These are phyloP conservation scores for Tylopilus rubrobrunneus DNA, from an alignment of 768 basidiomycete species.

Conservation along the genomic window DNA sequence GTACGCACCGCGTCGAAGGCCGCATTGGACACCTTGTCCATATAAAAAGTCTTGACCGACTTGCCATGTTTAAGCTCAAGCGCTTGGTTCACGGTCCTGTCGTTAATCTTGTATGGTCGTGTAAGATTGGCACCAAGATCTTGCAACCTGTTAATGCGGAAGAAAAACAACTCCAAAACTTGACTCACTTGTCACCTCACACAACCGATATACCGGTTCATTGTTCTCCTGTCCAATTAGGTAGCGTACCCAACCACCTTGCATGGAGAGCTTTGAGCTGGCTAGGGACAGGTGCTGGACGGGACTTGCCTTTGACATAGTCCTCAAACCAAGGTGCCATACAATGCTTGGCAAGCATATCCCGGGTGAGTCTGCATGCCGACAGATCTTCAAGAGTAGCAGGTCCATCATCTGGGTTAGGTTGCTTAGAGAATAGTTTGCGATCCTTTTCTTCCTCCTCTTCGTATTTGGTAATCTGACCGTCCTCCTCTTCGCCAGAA, in stretches of 20 bases:
- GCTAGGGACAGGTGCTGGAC: neutral
- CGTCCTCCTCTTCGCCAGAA: slow-evolving; percentile 73
- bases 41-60: slow-evolving; percentile 53
- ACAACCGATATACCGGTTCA: slow-evolving; percentile 72
- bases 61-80: slow-evolving; percentile 79
- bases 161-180: neutral
- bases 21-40: slow-evolving; percentile 87
- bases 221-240: slow-evolving; percentile 63
- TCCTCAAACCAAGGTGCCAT: slow-evolving; percentile 84
- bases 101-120: slow-evolving; percentile 72
- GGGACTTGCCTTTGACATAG: slow-evolving; percentile 61
- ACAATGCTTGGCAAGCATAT: slow-evolving; percentile 66
- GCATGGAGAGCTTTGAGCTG: slow-evolving; percentile 2
- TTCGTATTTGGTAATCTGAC: slow-evolving; percentile 69
- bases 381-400: slow-evolving; percentile 56
- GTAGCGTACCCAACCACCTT: slow-evolving; percentile 86
- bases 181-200: slow-evolving; percentile 69
- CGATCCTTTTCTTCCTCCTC: slow-evolving; percentile 68
- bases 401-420: slow-evolving; percentile 42
- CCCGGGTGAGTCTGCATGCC: slow-evolving; percentile 61
- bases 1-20: slow-evolving; percentile 55
- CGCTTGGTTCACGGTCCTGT: slow-evolving; percentile 56
- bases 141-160: slow-evolving; percentile 27
- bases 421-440: slow-evolving; percentile 43
- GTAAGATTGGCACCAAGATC: slow-evolving; percentile 48